Evolutionary conservation across 345 rosid genomes (phyloP).

Genomic region (Ricinus communis): DNA sequence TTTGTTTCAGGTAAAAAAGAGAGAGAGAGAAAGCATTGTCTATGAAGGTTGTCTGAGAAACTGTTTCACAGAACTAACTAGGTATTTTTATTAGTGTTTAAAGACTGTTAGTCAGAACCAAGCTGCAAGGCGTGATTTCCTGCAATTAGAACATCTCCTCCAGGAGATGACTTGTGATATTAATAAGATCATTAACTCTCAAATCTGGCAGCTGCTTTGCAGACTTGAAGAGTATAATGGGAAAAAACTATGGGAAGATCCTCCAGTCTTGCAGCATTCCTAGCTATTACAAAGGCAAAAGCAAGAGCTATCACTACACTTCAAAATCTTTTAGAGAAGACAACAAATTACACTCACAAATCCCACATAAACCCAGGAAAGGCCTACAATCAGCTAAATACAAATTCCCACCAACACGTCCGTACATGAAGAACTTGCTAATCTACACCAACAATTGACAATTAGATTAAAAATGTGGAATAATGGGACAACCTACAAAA

Average conservation of each 20-base stretch:
- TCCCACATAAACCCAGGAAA: not conserved
- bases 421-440: not conserved
- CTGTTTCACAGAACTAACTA: too few species aligned
- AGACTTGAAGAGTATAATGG: too few species aligned
- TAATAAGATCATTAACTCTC: not conserved
- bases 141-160: not conserved
- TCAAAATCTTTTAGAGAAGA: not conserved
- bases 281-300: not conserved
- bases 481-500: not conserved
- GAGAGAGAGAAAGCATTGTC: too few species aligned
- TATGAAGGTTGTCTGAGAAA: too few species aligned
- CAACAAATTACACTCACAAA: constrained; percentile 3
- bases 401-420: not conserved
- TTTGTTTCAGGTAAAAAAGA: too few species aligned
- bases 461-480: not conserved
- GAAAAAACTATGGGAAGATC: too few species aligned
- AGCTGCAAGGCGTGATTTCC: not conserved
- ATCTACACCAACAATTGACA: constrained; percentile 9
- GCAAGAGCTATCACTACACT: not conserved
- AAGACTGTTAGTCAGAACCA: too few species aligned
- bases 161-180: not conserved
- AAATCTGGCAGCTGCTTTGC: not conserved
- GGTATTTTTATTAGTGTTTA: too few species aligned
- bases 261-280: too few species aligned
- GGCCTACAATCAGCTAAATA: constrained; percentile 10